A percentile compares a stretch with the other conserved stretches of the same genome.
Conservation (phyloP, 2,329 filamentous ascomycete species). For the Penicillium oxalicum region DNA sequence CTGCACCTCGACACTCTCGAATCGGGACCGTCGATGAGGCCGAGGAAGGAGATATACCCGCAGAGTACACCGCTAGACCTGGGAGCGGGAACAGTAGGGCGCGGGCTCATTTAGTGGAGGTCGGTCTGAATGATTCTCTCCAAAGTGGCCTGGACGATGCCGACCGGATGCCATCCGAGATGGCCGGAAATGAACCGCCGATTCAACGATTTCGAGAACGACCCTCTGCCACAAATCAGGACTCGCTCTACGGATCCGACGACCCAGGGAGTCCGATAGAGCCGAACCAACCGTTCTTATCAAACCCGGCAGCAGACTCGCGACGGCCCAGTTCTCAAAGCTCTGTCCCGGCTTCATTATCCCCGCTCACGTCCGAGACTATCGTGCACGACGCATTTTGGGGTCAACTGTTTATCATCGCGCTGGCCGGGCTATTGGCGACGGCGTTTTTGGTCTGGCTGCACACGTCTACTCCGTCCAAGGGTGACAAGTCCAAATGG, state of each 20-base stretch:
- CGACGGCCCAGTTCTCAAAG: conserved; percentile 45
- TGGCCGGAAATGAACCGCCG: conserved; percentile 43
- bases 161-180: conserved; percentile 37
- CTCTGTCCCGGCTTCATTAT: conserved; percentile 52
- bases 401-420: conserved; percentile 82
- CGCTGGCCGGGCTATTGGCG: conserved; percentile 74
- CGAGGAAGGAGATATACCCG: conserved; percentile 30
- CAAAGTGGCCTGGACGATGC: conserved; percentile 41
- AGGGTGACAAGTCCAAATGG: conserved; percentile 59
- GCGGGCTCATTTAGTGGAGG: conserved; percentile 70
- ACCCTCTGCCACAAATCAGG: conserved; percentile 35
- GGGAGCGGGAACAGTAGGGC: conserved; percentile 48
- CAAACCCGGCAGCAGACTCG: conserved; percentile 40
- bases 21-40: conserved; percentile 31
- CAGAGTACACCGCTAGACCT: conserved; percentile 24
- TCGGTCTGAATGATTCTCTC: conserved; percentile 68
- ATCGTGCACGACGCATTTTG: conserved; percentile 87
- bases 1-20: conserved; percentile 35
- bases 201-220: conserved; percentile 51
- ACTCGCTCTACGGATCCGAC: conserved; percentile 30
- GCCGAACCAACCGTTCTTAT: conserved; percentile 44
- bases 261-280: conserved; percentile 45
- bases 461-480: conserved; percentile 67
- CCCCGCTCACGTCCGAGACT: conserved; percentile 58
- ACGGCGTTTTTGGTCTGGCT: conserved; percentile 86